phyloP scores from a whole-genome alignment of 2,329 filamentous ascomycete genomes.

The Metarhizium brunneum region DNA sequence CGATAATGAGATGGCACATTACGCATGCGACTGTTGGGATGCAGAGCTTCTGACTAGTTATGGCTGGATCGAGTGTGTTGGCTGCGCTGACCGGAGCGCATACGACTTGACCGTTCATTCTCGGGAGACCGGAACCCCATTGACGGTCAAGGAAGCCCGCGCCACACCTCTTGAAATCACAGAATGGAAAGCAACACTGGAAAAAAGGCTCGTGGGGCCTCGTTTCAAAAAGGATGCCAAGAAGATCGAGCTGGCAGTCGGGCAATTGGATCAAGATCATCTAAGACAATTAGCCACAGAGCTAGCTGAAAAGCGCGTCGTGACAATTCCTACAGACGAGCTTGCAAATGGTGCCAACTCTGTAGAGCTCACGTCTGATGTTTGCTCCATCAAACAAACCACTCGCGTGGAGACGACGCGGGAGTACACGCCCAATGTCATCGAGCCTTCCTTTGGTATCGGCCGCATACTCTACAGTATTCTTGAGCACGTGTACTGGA shows the following conservation, averaged over 20 bases:
- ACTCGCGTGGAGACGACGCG: conserved; percentile 63
- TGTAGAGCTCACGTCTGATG: conserved; percentile 61
- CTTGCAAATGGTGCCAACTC: conserved; percentile 8
- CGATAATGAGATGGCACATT: conserved; percentile 64
- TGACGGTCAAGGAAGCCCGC: conserved; percentile 48
- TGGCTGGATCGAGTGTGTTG: conserved; percentile 63
- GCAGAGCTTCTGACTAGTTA: conserved; percentile 58
- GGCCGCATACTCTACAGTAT: conserved; percentile 75
- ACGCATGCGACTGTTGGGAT: conserved; percentile 64
- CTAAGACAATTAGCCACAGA: conserved; percentile 42
- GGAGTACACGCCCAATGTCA: conserved; percentile 84
- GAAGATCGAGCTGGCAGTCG: conserved; percentile 52
- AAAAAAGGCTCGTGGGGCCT: conserved; percentile 61
- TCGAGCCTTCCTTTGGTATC: conserved; percentile 91
- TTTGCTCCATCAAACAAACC: conserved; percentile 9
- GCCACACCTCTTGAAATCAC: conserved; percentile 51
- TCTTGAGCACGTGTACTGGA: conserved; percentile 37
- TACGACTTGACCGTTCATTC: conserved; percentile 58
- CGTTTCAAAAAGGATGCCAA: conserved; percentile 60
- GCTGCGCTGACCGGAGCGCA: conserved; percentile 58
- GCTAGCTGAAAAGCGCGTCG: conserved; percentile 6
- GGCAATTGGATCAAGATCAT: conserved; percentile 49
- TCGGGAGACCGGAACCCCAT: conserved; percentile 52
- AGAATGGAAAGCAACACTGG: conserved; percentile 53
- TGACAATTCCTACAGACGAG: conserved; percentile 6